Conservation (phyloP, 2,329 filamentous ascomycete genomes). For the Fusarium sp. region DNA sequence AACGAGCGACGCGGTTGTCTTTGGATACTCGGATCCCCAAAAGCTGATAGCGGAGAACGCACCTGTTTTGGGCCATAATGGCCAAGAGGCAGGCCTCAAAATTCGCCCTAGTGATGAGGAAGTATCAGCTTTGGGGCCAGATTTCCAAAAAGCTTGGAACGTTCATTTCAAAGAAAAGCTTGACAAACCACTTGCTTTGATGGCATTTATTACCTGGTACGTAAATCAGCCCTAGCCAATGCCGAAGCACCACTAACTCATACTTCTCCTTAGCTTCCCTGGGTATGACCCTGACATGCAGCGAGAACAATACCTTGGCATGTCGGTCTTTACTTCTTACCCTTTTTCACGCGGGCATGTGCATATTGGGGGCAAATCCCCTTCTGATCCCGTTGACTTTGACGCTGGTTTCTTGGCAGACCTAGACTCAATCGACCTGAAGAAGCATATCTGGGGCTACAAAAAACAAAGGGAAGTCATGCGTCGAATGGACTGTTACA, state of each 20-base stretch:
- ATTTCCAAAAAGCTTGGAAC: background rate
- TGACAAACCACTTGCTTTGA: background rate
- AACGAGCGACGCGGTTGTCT: background rate
- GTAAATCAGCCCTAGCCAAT: background rate
- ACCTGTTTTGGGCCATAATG: background rate
- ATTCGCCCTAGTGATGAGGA: background rate
- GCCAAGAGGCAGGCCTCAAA: background rate
- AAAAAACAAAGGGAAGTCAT: slow-evolving; percentile 1
- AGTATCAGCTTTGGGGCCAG: background rate
- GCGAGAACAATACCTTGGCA: background rate
- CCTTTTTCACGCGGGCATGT: background rate
- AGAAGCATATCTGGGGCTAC: background rate
- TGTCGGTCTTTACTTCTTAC: background rate
- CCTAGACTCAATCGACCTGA: background rate
- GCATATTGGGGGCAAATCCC: background rate
- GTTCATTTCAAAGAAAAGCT: background rate
- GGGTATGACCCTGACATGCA: background rate
- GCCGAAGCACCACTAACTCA: background rate
- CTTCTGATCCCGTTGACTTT: background rate
- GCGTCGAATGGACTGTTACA: background rate
- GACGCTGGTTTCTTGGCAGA: background rate
- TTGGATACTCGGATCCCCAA: background rate
- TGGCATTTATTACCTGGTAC: background rate
- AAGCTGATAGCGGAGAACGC: background rate
- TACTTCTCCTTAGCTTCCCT: background rate